These are phyloP conservation scores for Fistulinella prunicolor DNA, from an alignment of 768 basidiomycete genomes.

Conservation along the genomic window DNA sequence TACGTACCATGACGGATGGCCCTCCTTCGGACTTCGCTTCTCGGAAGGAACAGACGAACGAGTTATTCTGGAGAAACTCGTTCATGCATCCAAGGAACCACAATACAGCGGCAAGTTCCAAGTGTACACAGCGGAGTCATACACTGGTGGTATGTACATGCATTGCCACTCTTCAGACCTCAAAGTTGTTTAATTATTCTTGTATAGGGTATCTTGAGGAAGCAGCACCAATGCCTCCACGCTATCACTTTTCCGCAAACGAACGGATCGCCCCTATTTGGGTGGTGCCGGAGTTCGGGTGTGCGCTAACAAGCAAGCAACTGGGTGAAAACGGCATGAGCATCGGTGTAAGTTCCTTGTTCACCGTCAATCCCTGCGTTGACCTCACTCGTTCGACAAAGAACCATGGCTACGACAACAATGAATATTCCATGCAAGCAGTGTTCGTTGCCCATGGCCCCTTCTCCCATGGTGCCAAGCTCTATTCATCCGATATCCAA, in stretches of 20 bases:
- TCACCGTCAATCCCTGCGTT: not conserved
- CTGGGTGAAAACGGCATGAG: slow-evolving; percentile 60
- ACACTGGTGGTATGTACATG: slow-evolving; percentile 17
- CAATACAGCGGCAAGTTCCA: slow-evolving; percentile 55
- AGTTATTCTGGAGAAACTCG: slow-evolving; percentile 52
- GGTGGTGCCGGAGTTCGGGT: slow-evolving; percentile 77
- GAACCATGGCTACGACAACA: slow-evolving; percentile 92
- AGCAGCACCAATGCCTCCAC: slow-evolving; percentile 57
- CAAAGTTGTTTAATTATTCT: not conserved
- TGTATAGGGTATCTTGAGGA: slow-evolving; percentile 12
- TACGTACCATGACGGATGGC: slow-evolving; percentile 82
- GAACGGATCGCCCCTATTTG: slow-evolving; percentile 88
- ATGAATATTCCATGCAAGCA: slow-evolving; percentile 74
- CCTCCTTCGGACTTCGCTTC: slow-evolving; percentile 84
- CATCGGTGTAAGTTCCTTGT: slow-evolving; percentile 63
- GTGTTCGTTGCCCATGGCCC: slow-evolving; percentile 93
- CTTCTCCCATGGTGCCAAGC: slow-evolving; percentile 69
- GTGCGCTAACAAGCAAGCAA: slow-evolving; percentile 66
- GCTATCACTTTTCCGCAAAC: slow-evolving; percentile 72
- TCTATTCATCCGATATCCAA: slow-evolving; percentile 25
- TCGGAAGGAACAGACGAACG: slow-evolving; percentile 51
- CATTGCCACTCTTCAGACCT: not conserved
- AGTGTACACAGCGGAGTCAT: slow-evolving; percentile 40
- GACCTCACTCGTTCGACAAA: slow-evolving; percentile 27
- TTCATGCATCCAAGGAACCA: slow-evolving; percentile 44